Base-by-base conservation (phyloP, 495 filamentous ascomycete genomes). In the Xylaria curta region DNA sequence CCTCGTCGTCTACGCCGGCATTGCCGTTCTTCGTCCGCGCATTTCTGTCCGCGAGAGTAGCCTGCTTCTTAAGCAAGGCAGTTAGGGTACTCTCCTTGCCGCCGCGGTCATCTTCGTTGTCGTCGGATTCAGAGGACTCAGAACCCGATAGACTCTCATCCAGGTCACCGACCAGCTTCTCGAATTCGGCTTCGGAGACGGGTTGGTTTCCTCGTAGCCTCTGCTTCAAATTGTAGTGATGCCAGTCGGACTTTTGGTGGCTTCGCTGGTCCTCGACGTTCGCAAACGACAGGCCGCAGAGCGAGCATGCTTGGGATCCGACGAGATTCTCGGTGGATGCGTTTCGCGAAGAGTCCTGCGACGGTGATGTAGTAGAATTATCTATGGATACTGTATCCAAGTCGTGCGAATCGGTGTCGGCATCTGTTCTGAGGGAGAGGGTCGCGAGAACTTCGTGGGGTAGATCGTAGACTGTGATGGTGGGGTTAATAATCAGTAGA, bases 141-240 rank as follows among this genome's bases (percentile, higher is more conserved):
- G 85, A 96, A 1, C 95, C 95, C 7, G 95, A 98, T 70, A 98
- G 90, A 71, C 95, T 97, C 79, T 97, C 94, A 70, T 97, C 90
- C 24, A 97, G 84, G 46, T 94, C 89, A 21, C 90, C 93, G 13
- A 98, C 83, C 15, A 98, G 87, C 76, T 90, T 92, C 75, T 93
- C 91, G 68, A 98, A 98, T 56, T 97, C 92, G 13, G 75, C 74
- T 69, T 98, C 96, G 13, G 88, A 86, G 1, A 97, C 90, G 0
- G 90, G 83, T 13, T 83, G 84, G 58, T 84, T 86, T 0, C 92
- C 93, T 66, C 91, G 87, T 44, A 97, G 81, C 82, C 93, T 95
- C 77, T 93, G 93, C 80, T 97, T 98, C 61, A 98, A 79, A 78
- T 99, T 99, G 81, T 97, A 98, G 67, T 91, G 87, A 81, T 99